phyloP scores from a whole-genome alignment of 208 protist species.

The Borovskyia barvae region DNA sequence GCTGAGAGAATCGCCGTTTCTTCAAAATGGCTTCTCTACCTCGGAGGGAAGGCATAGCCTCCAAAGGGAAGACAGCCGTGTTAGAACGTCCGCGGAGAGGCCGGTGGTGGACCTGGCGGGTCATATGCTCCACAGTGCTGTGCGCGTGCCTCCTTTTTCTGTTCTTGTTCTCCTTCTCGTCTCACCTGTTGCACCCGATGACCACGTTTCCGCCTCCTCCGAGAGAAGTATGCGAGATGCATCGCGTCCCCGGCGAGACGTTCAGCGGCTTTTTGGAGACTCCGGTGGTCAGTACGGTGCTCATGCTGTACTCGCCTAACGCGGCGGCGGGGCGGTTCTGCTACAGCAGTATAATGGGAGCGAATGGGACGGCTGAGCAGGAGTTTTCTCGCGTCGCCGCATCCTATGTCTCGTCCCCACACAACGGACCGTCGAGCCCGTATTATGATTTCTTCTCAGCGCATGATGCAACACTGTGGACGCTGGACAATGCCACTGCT shows the following conservation, averaged over 20 bases:
- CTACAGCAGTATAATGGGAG: constrained; percentile 7
- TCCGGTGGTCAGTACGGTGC: constrained; percentile 27
- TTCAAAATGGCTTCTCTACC: too few species aligned
- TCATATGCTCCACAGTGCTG: too few species aligned
- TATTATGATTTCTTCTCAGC: constrained; percentile 39
- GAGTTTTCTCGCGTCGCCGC: constrained; percentile 27
- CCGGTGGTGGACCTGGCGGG: too few species aligned
- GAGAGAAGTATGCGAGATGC: background rate
- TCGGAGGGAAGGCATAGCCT: too few species aligned
- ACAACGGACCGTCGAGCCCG: constrained; percentile 8
- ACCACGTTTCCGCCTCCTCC: background rate
- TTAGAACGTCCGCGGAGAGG: too few species aligned
- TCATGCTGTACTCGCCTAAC: constrained; percentile 29
- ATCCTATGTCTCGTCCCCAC: constrained; percentile 32
- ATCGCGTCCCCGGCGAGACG: background rate
- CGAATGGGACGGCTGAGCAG: constrained; percentile 2
- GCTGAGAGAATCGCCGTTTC: too few species aligned
- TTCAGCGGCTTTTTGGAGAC: constrained; percentile 15
- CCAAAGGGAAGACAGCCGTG: too few species aligned
- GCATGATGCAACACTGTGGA: constrained; percentile 41
- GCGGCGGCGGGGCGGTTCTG: constrained; percentile 2
- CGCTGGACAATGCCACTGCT: constrained; percentile 18
- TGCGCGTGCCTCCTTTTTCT: too few species aligned
- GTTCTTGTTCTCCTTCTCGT: too few species aligned
- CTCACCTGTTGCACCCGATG: too few species aligned